Evolutionary conservation across 768 basidiomycete genomes (phyloP), one percentile per base, ranked within the genome.

Genomic region (Suillus variegatus): DNA sequence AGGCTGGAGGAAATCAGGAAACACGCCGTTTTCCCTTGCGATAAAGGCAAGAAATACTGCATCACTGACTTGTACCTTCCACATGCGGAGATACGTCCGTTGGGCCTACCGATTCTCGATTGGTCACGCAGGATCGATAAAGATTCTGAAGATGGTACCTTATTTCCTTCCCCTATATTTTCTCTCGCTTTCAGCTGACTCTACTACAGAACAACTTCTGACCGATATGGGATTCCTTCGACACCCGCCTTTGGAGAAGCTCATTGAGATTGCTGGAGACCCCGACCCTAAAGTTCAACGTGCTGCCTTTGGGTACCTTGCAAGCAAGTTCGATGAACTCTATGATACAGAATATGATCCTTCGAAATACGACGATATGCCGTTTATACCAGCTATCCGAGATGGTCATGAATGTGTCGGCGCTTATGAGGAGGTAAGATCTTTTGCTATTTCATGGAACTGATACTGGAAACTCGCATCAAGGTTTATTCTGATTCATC

Each of bases 91-190:
- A 83, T 94, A 64, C 83, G 91, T 25, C 79, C 84, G 51, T 79
- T 98, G 8, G 85, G 84, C 14, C 77, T 99, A n/a, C 95, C 95
- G 4, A 72, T 95, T 6, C 82, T 98, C 40, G 91, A 92, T 70
- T 97, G 95, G 95, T 43, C 22, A 7, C 36, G 52, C 9, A 25
- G 20, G 16, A n/a, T 60, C 13, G 61, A 28, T n/a, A 57, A 14
- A 38, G 44, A 49, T 40, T 16, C 58, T 4, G 20, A 22, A 3
- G 54, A 43, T n/a, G 60, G 60, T 62, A 22, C 25, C 44, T 61
- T 25, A 3, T 52, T 66, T 16, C 3, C 56, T 32, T 57, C 8
- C n/a, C 32, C 6, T 51, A 61, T 57, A 57, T 32, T 13, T 18
- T 62, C 35, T 60, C 46, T 55, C 20, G 52, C 13, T 63, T 47